These are phyloP conservation scores for Dactylellina leptospora DNA, from an alignment of 2,329 filamentous ascomycete genomes.

Conservation along the genomic window DNA sequence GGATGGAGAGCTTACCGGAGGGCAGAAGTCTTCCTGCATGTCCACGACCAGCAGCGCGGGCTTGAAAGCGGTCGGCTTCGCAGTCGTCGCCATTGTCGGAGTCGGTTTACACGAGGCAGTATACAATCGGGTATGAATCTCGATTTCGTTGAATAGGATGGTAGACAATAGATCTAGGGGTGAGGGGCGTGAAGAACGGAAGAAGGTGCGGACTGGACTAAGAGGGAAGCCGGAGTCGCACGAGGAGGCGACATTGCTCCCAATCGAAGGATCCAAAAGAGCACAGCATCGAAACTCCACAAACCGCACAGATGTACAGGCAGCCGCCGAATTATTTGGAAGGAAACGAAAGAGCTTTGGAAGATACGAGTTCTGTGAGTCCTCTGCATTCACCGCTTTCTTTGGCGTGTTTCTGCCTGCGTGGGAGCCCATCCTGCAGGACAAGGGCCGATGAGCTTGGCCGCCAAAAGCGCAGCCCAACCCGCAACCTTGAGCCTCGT, in stretches of 20 bases:
- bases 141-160: too few species aligned
- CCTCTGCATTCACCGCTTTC: constrained; percentile 8
- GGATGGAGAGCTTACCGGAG: constrained; percentile 36
- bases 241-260: too few species aligned
- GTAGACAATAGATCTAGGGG: too few species aligned
- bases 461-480: constrained; percentile 35
- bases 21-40: constrained; percentile 81
- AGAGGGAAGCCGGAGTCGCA: too few species aligned
- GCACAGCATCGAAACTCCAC: too few species aligned
- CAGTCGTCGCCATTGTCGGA: constrained; percentile 40
- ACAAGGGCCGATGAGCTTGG: constrained; percentile 32
- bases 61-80: constrained; percentile 59
- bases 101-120: too few species aligned
- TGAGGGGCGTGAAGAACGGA: too few species aligned
- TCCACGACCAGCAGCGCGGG: constrained; percentile 80
- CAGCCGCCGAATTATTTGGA: constrained; percentile 28
- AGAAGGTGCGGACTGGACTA: too few species aligned
- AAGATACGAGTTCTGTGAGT: constrained; percentile 9
- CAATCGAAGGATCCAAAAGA: constrained; percentile 31
- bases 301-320: constrained; percentile 10
- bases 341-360: neutral
- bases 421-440: constrained; percentile 24
- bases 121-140: too few species aligned
- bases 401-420: constrained; percentile 19
- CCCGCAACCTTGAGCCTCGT: neutral